Conservation (phyloP, 805 yeast genomes). For the Kazachstania martiniae region DNA sequence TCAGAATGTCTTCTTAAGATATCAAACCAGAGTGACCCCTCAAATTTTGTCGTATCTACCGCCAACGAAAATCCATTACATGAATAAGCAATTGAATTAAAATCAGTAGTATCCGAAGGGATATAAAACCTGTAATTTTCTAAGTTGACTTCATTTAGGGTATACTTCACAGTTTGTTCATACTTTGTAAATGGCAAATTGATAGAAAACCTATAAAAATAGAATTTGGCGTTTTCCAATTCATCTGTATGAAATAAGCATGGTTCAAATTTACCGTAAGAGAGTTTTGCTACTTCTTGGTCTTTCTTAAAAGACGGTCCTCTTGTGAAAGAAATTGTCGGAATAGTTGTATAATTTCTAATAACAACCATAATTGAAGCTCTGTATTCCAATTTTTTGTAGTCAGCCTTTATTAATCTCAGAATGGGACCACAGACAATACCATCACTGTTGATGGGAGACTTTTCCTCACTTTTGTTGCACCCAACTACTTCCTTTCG, state of each 20-base stretch:
- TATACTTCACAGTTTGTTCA: constrained; percentile 58
- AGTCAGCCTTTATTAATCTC: constrained; percentile 56
- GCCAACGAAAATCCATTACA: constrained; percentile 84
- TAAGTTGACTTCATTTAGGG: constrained; percentile 36
- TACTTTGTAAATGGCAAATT: constrained; percentile 34
- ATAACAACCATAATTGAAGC: constrained; percentile 59
- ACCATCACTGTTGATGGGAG: constrained; percentile 15
- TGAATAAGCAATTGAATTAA: constrained; percentile 75
- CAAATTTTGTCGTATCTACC: constrained; percentile 54
- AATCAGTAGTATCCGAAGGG: constrained; percentile 53
- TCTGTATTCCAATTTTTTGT: constrained; percentile 39
- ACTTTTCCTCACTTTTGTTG: constrained; percentile 11
- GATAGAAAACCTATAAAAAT: constrained; percentile 60
- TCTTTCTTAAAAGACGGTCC: constrained; percentile 6
- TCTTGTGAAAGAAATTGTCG: constrained; percentile 9
- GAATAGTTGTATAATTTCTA: constrained; percentile 31
- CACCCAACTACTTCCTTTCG: constrained; percentile 13
- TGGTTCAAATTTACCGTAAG: constrained; percentile 38
- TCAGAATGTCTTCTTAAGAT: constrained; percentile 58
- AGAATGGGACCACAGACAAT: constrained; percentile 67
- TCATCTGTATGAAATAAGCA: constrained; percentile 32
- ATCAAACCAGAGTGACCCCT: constrained; percentile 79
- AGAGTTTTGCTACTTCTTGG: neutral
- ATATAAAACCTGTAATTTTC: constrained; percentile 54
- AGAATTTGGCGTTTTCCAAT: constrained; percentile 20